Base-by-base conservation (phyloP, 2,329 filamentous ascomycete species). In the Penicillium sp. region DNA sequence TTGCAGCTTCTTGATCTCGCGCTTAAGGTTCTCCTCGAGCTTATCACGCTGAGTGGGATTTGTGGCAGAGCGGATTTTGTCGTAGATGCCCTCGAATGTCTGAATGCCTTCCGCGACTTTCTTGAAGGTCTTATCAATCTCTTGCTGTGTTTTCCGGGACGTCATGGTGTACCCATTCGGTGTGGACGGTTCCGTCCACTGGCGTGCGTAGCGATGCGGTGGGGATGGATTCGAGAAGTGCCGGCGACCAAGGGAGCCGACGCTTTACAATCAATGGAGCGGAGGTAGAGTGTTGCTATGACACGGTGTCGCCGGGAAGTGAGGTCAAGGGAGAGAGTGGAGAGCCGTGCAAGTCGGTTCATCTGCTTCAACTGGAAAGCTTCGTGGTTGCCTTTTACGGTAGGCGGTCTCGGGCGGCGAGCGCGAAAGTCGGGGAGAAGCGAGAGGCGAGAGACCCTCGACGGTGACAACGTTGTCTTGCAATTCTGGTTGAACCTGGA, bases 1-100 rank as follows among this genome's bases (percentile, higher is more conserved):
- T 71, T 98, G 93, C 41, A 98, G 82, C 78, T 98, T 98, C 83
- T 98, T 98, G 79, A 97, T 97, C 73, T 98, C 93, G 65, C 93
- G 88, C 76, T 98, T 98, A 56, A 98, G 78, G 65, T 93, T 88
- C 72, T 98, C 93, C 69, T 98, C 93, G 36, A 94, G 81, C 75
- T 97, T 98, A 72, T 97, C 93, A 68, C 96, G 95, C 71, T 97
- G 93, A 47, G 93, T 88, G 40, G 86, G 81, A 72, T 96, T 97
- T 60, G 82, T 87, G 37, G 89, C 89, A 56, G 90, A 83, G 60
- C 91, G 86, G 53, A 98, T 94, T 80, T 98, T 98, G 57, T 97
- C 93, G 73, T 97, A 94, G 60, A 97, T 96, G 62, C 77, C 78
- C 64, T 97, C 89, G 68, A 98, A 98, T 51, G 90, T 86, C 48